Percentiles rank a stretch among this genome's conserved stretches.
Conservation (phyloP, 2,329 filamentous ascomycete genomes). For the Epicoccum sorghinum region DNA sequence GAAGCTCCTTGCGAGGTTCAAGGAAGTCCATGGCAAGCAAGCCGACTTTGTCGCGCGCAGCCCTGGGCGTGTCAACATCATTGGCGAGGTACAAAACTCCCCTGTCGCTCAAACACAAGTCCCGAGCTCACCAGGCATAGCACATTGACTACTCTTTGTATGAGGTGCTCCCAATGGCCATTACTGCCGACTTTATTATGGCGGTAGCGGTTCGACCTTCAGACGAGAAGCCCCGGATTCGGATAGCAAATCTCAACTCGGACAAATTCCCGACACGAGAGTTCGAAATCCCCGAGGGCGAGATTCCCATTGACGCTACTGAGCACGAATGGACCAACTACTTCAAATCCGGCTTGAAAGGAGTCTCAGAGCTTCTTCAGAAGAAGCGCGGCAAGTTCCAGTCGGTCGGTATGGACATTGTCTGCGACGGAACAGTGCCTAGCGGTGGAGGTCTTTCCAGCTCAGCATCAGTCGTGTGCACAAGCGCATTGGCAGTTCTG, state of each 20-base stretch:
- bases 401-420: conserved; percentile 80
- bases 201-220: conserved; percentile 69
- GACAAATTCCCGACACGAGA: conserved; percentile 76
- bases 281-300: conserved; percentile 70
- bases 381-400: conserved; percentile 69
- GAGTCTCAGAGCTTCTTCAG: conserved; percentile 78
- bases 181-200: conserved; percentile 87
- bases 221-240: conserved; percentile 65
- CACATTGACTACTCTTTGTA: conserved; percentile 99
- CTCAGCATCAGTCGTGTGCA: conserved; percentile 90
- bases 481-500: conserved; percentile 87
- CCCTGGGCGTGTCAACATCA: conserved; percentile 95
- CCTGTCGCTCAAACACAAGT: background rate
- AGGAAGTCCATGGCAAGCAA: conserved; percentile 69
- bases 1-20: conserved; percentile 72
- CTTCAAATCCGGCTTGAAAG: conserved; percentile 89
- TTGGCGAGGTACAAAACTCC: conserved; percentile 69
- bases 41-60: conserved; percentile 87
- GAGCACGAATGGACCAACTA: conserved; percentile 97
- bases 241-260: conserved; percentile 78
- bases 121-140: conserved; percentile 42
- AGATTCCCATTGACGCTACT: conserved; percentile 75
- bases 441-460: conserved; percentile 91
- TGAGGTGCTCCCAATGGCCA: conserved; percentile 93
- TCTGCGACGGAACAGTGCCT: conserved; percentile 91